A percentile compares a stretch with the other conserved stretches of the same genome.
Evolutionary conservation across 176 grass and related monocot species (phyloP).

Genomic region (bread wheat (Triticum aestivum)): IWGSC_CS_RefSeq_v2.1 NC_057812.1:720523710-720524209

Average conservation of each 20-base stretch:
- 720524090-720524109: not conserved
- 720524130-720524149: too few species aligned
- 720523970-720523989: conserved; percentile 28
- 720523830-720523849: conserved; percentile 30
- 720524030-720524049: not conserved
- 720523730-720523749: too few species aligned
- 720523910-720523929: not conserved
- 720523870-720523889: not conserved
- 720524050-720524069: not conserved
- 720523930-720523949: conserved; percentile 7
- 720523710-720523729: too few species aligned
- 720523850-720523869: conserved; percentile 37
- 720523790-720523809: not conserved
- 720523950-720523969: not conserved
- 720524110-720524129: not conserved
- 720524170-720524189: too few species aligned
- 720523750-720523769: too few species aligned
- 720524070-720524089: conserved; percentile 34
- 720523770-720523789: not conserved
- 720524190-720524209: too few species aligned
- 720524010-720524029: conserved; percentile 1
- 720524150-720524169: too few species aligned
- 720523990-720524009: conserved; percentile 51
- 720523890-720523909: not conserved
- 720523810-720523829: not conserved